phyloP scores from a whole-genome alignment of 257 asterid genomes.

The Solanum appendiculatum region DNA sequence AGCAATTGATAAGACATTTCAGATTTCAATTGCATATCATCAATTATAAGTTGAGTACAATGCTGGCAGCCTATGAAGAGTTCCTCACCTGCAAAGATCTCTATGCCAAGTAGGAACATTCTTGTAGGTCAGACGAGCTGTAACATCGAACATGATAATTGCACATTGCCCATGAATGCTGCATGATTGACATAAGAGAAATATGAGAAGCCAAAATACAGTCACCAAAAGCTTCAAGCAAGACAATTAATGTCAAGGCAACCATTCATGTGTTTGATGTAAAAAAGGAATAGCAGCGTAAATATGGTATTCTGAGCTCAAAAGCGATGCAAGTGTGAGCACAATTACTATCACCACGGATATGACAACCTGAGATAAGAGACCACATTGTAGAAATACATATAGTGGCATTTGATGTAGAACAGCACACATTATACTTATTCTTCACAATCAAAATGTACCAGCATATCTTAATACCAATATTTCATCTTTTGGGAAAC shows the following conservation, averaged over 20 bases:
- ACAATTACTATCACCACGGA: too few species aligned
- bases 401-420: background rate
- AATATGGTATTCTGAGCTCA: background rate
- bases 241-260: background rate
- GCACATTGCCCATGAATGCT: slow-evolving; percentile 96
- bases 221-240: background rate
- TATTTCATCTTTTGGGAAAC: background rate
- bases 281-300: background rate
- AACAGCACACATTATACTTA: background rate
- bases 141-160: slow-evolving; percentile 83
- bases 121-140: slow-evolving; percentile 88
- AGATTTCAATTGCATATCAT: background rate
- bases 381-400: background rate
- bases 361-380: background rate
- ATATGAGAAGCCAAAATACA: background rate
- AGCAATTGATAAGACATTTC: background rate
- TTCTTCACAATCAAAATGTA: background rate
- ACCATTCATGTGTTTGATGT: background rate
- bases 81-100: slow-evolving; percentile 74
- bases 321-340: background rate
- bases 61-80: background rate
- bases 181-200: slow-evolving; percentile 3
- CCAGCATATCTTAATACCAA: too few species aligned
- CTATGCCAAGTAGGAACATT: slow-evolving; percentile 96
- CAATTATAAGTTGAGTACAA: background rate